Base-by-base conservation (phyloP, 495 filamentous ascomycete species). In the Penicillium cosmopolitanum region DNA sequence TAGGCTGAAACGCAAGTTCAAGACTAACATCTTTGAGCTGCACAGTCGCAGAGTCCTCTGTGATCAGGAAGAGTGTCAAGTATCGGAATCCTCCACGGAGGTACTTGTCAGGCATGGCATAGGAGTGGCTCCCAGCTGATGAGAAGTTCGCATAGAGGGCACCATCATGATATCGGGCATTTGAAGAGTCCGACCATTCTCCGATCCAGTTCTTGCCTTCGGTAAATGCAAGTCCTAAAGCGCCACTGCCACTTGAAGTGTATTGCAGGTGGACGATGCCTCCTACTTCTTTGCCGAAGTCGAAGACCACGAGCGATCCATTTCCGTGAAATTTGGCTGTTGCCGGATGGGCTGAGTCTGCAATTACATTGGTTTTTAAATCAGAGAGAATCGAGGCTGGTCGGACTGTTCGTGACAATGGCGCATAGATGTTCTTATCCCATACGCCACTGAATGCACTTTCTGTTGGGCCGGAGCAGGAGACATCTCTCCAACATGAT, bases 191-290 rank as follows among this genome's bases (percentile, higher is more conserved):
- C 1, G 84, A 87, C 69, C 72, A 76, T 61, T 83, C 76, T 47
- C 85, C 85, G 59, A 87, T 83, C 77, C 79, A 88, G 53, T 86
- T 81, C 60, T 83, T 86, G 2, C 81, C 82, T 69, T 88, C 86
- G 4, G 82, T 80, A 63, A 88, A 88, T 5, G 85, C 85, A 12
- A 89, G 69, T 0, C 85, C 84, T 8, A 89, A 63, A 1, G 75
- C 66, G 4, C 82, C 84, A 7, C 65, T 64, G 5, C 75, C 78
- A 5, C 72, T 75, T 2, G 80, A 66, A 12, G 73, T 69, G 53
- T 81, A 86, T 7, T 77, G 61, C 16, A 86, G 60, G 10, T 79
- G 79, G 16, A 84, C 68, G 51, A 86, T 76, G 9, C 84, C 84
- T 16, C 85, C 84, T 35, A 86, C 83, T 64, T 86, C 83, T 19